A percentile compares a stretch with the other conserved stretches of the same genome.
Conservation (phyloP, 1,284 basidiomycete species). For the Caloboletus firmus region DNA sequence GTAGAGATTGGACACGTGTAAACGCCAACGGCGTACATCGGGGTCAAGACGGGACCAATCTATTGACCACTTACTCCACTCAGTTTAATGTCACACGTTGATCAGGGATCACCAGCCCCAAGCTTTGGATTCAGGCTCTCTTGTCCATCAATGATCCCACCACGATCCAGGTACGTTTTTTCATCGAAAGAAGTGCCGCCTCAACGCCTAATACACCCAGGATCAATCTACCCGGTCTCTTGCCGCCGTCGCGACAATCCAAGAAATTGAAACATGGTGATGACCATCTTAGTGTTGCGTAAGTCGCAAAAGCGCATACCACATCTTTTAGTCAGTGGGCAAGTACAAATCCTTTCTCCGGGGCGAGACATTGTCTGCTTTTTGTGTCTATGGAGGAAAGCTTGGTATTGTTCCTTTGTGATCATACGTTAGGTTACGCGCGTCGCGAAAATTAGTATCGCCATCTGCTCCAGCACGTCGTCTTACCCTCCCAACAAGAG, state of each 20-base stretch:
- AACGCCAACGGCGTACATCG: too few species aligned
- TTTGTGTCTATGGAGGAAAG: slow-evolving; percentile 11
- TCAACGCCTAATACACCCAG: slow-evolving; percentile 13
- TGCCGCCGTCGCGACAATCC: slow-evolving; percentile 10
- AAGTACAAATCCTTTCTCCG: slow-evolving; percentile 22
- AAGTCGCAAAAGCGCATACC: neutral
- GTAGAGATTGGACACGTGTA: neutral
- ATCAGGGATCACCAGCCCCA: slow-evolving; percentile 19
- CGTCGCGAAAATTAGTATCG: slow-evolving; percentile 16
- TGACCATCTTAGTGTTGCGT: neutral
- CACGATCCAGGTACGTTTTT: slow-evolving; percentile 6
- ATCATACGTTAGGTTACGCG: slow-evolving; percentile 8
- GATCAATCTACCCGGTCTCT: slow-evolving; percentile 18
- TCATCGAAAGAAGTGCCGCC: slow-evolving; percentile 20
- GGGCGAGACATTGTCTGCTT: slow-evolving; percentile 8
- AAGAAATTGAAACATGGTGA: slow-evolving; percentile 3
- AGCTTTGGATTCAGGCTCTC: neutral
- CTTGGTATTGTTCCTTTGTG: slow-evolving; percentile 15
- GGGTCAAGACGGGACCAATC: neutral
- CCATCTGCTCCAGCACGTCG: too few species aligned
- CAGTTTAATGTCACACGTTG: too few species aligned
- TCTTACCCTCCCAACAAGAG: too few species aligned
- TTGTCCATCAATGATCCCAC: slow-evolving; percentile 11
- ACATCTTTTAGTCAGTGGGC: slow-evolving; percentile 18
- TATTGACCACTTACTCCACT: too few species aligned